Conservation (phyloP, 805 yeast species). For the Komagataella mondaviorum region DNA sequence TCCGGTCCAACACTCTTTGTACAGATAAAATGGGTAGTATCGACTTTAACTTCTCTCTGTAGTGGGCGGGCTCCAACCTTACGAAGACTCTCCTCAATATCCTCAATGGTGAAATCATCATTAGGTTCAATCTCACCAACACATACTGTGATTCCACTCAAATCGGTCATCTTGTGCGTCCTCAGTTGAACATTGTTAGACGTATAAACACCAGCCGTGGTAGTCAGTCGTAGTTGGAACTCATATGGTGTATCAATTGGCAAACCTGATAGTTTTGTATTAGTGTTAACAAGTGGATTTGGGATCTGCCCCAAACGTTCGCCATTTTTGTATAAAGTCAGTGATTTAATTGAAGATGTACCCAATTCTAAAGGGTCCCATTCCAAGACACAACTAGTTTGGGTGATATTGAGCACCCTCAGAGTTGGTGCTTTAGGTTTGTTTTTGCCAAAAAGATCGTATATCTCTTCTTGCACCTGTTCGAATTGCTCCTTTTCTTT, state of each 20-base stretch:
- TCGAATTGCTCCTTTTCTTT: conserved; percentile 47
- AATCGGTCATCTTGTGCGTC: conserved; percentile 94
- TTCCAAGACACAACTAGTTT: conserved; percentile 86
- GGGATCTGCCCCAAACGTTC: conserved; percentile 72
- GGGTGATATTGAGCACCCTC: conserved; percentile 68
- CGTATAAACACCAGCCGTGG: conserved; percentile 78
- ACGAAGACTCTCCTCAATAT: conserved; percentile 46
- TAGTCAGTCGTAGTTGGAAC: conserved; percentile 69
- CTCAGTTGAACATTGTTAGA: conserved; percentile 58
- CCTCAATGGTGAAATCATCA: conserved; percentile 30
- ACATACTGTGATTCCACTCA: conserved; percentile 85
- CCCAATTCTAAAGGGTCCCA: conserved; percentile 87
- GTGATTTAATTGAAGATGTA: conserved; percentile 62
- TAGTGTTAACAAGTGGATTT: conserved; percentile 61
- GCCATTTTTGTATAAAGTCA: conserved; percentile 66
- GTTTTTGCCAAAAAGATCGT: conserved; percentile 56
- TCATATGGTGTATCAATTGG: conserved; percentile 74
- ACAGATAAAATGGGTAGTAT: conserved; percentile 88
- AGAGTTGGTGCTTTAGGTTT: conserved; percentile 64
- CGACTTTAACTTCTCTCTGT: conserved; percentile 63
- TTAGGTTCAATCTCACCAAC: conserved; percentile 65
- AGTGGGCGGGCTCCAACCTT: conserved; percentile 78
- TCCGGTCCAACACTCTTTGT: conserved; percentile 59
- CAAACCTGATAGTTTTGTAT: conserved; percentile 83
- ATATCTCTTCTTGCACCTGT: conserved; percentile 58